These are phyloP conservation scores for Irpex lacteus DNA, from an alignment of 1,284 basidiomycete species.

Conservation along the genomic window DNA sequence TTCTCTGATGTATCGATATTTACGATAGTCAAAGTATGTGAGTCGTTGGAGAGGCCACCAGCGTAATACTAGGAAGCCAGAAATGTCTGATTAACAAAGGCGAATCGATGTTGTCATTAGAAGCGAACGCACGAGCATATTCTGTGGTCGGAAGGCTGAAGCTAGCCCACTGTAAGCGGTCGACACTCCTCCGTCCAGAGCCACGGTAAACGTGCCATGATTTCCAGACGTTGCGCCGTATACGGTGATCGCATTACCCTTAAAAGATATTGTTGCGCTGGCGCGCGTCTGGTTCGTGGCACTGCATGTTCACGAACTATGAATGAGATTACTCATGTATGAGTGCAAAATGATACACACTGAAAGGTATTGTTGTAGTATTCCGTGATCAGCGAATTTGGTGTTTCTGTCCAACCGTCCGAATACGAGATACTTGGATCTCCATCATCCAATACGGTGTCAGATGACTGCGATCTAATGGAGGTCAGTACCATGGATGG, in stretches of 20 bases:
- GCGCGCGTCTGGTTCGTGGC: constrained; percentile 1
- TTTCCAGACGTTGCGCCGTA: constrained; percentile 11
- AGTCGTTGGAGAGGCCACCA: neutral
- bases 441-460: constrained; percentile 5
- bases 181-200: constrained; percentile 5
- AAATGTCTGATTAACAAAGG: neutral
- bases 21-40: neutral
- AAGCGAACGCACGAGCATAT: neutral
- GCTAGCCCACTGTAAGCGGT: neutral
- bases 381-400: constrained; percentile 1
- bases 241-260: constrained; percentile 7
- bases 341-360: neutral
- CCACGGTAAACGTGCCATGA: constrained; percentile 10
- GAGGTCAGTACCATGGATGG: neutral
- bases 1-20: neutral
- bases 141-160: neutral
- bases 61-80: neutral
- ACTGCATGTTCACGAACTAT: neutral
- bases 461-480: neutral
- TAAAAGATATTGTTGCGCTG: constrained; percentile 6
- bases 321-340: neutral
- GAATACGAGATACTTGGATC: constrained; percentile 1
- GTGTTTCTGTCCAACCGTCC: constrained; percentile 3
- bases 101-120: neutral
- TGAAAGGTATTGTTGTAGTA: constrained; percentile 12